Evolutionary conservation across 2,329 filamentous ascomycete species (phyloP).

Genomic region (Paramyrothecium roridum): DNA sequence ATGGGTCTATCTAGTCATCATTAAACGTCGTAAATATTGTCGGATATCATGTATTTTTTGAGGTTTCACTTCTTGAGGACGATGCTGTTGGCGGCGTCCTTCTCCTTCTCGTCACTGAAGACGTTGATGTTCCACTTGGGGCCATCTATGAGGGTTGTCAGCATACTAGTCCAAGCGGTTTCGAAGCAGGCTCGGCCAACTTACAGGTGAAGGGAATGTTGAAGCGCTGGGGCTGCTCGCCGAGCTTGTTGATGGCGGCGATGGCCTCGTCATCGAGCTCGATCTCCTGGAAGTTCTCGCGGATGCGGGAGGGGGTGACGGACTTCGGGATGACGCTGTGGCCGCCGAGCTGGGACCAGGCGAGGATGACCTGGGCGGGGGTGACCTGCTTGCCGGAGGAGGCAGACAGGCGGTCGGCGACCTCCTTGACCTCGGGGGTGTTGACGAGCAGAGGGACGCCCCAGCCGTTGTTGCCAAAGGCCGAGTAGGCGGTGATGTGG

Average conservation of each 20-base stretch:
- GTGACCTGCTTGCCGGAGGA: slow-evolving; percentile 34
- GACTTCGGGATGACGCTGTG: slow-evolving; percentile 75
- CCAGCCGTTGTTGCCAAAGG: slow-evolving; percentile 44
- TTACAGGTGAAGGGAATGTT: slow-evolving; percentile 47
- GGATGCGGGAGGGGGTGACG: slow-evolving; percentile 64
- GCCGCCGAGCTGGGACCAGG: slow-evolving; percentile 58
- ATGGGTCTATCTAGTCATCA: background rate
- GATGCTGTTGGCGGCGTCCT: slow-evolving; percentile 44
- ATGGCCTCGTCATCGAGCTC: slow-evolving; percentile 55
- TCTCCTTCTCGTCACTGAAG: slow-evolving; percentile 52
- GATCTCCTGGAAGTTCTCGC: slow-evolving; percentile 67
- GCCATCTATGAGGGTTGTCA: slow-evolving; percentile 30
- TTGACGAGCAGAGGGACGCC: slow-evolving; percentile 52
- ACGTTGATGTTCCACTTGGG: slow-evolving; percentile 56
- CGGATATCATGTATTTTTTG: slow-evolving; percentile 14
- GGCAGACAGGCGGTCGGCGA: slow-evolving; percentile 43
- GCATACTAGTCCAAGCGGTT: background rate
- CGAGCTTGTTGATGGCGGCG: slow-evolving; percentile 52
- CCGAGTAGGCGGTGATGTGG: slow-evolving; percentile 64
- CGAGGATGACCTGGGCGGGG: slow-evolving; percentile 44
- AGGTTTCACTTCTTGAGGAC: slow-evolving; percentile 25
- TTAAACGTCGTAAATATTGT: background rate
- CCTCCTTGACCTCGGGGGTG: slow-evolving; percentile 38
- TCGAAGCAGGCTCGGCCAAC: slow-evolving; percentile 8
- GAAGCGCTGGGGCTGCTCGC: slow-evolving; percentile 54